These are phyloP conservation scores for Penicillium longicatenatum DNA, from an alignment of 495 filamentous ascomycete species.

Conservation along the genomic window DNA sequence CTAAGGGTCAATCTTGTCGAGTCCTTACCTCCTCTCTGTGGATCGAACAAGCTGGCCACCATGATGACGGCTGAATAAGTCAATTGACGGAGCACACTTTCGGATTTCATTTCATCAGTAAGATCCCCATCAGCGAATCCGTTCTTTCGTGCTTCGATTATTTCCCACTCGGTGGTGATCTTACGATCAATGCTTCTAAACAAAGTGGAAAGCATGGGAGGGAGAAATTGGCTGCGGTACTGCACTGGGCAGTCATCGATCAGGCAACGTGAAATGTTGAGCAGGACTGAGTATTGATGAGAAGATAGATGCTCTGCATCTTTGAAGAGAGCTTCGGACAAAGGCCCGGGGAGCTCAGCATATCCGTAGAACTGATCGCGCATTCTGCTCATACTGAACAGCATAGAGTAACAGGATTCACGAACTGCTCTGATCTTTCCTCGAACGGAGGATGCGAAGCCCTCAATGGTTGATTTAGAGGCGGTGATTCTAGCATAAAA, in stretches of 20 bases:
- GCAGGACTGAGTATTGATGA: constrained; percentile 87
- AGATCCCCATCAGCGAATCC: constrained; percentile 68
- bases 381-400: constrained; percentile 89
- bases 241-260: constrained; percentile 88
- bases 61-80: constrained; percentile 90
- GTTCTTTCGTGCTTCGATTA: constrained; percentile 62
- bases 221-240: constrained; percentile 77
- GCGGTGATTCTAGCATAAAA: constrained; percentile 90
- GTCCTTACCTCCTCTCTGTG: constrained; percentile 53
- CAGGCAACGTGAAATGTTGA: constrained; percentile 81
- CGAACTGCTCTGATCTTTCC: constrained; percentile 85
- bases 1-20: not conserved
- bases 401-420: constrained; percentile 88
- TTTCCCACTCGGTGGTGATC: constrained; percentile 80
- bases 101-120: constrained; percentile 95
- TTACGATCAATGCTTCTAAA: constrained; percentile 87
- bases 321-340: constrained; percentile 81
- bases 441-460: constrained; percentile 88
- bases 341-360: constrained; percentile 75
- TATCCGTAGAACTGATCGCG: constrained; percentile 89
- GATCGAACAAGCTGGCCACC: constrained; percentile 84
- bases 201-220: constrained; percentile 77
- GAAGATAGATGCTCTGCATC: constrained; percentile 84
- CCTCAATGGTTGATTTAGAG: constrained; percentile 87
- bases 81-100: constrained; percentile 92